phyloP scores from a whole-genome alignment of 768 basidiomycete genomes.

The Porpolomopsis calyptriformis region DNA sequence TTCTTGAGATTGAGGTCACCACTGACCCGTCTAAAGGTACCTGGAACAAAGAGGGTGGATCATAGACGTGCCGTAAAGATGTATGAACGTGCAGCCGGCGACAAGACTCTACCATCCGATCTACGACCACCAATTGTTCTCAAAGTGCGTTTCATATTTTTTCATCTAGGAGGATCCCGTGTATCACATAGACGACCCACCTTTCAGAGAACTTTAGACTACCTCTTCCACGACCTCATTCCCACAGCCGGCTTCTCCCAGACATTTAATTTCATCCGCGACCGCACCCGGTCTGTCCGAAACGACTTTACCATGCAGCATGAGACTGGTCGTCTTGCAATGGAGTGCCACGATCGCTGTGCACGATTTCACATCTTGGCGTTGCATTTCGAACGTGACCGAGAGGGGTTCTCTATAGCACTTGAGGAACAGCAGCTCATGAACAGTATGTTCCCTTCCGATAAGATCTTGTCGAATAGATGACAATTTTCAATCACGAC shows the following conservation, averaged over 20 bases:
- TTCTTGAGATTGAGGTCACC: constrained; percentile 22
- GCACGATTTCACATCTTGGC: constrained; percentile 89
- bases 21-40: constrained; percentile 47
- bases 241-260: constrained; percentile 55
- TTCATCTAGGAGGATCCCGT: background rate
- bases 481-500: constrained; percentile 1
- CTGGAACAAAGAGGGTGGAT: constrained; percentile 77
- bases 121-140: constrained; percentile 79
- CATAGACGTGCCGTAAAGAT: constrained; percentile 85
- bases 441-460: constrained; percentile 54
- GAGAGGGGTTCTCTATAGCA: constrained; percentile 44
- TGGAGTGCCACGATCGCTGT: constrained; percentile 88
- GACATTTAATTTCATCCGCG: constrained; percentile 78
- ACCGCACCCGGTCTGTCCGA: constrained; percentile 80
- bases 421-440: constrained; percentile 85
- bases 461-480: background rate
- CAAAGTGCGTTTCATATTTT: constrained; percentile 36
- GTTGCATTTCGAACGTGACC: constrained; percentile 55
- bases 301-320: constrained; percentile 95
- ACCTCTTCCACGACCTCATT: constrained; percentile 80
- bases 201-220: constrained; percentile 72
- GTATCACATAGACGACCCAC: constrained; percentile 6
- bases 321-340: constrained; percentile 61
- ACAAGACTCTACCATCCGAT: constrained; percentile 86
- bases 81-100: constrained; percentile 90